phyloP scores from a whole-genome alignment of 2,329 filamentous ascomycete genomes.

The Fusarium siculi region DNA sequence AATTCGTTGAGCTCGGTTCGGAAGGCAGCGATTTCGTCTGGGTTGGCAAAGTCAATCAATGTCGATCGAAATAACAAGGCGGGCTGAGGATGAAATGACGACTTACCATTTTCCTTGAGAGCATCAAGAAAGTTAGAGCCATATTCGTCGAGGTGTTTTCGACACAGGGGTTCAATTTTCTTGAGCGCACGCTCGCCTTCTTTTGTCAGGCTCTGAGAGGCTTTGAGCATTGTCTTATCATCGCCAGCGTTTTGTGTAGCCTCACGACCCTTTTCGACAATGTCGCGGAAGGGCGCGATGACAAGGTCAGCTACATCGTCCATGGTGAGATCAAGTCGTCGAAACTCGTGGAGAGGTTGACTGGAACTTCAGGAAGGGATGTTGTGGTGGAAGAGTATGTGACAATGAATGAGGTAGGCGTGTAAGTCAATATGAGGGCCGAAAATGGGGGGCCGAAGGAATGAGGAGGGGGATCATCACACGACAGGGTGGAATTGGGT shows the following conservation, averaged over 20 bases:
- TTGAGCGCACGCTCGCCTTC: constrained; percentile 62
- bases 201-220: constrained; percentile 58
- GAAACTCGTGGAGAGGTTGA: not conserved
- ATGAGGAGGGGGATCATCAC: constrained; percentile 31
- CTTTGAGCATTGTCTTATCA: constrained; percentile 59
- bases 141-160: constrained; percentile 60
- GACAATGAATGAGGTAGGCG: constrained; percentile 27
- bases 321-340: constrained; percentile 45
- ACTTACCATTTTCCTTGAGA: constrained; percentile 65
- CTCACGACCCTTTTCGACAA: constrained; percentile 61
- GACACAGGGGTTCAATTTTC: constrained; percentile 63
- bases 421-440: constrained; percentile 44
- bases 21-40: constrained; percentile 60
- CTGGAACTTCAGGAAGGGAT: not conserved
- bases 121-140: constrained; percentile 61
- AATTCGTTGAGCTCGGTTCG: constrained; percentile 60
- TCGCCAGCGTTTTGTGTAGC: constrained; percentile 61
- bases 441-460: constrained; percentile 17
- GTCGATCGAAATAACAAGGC: not conserved
- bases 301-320: constrained; percentile 57
- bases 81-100: not conserved
- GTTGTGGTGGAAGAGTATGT: constrained; percentile 1
- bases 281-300: constrained; percentile 62
- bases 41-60: constrained; percentile 22
- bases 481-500: constrained; percentile 29